Evolutionary conservation across 2,329 filamentous ascomycete species (phyloP).

Genomic region (Colletotrichum sp.): DNA sequence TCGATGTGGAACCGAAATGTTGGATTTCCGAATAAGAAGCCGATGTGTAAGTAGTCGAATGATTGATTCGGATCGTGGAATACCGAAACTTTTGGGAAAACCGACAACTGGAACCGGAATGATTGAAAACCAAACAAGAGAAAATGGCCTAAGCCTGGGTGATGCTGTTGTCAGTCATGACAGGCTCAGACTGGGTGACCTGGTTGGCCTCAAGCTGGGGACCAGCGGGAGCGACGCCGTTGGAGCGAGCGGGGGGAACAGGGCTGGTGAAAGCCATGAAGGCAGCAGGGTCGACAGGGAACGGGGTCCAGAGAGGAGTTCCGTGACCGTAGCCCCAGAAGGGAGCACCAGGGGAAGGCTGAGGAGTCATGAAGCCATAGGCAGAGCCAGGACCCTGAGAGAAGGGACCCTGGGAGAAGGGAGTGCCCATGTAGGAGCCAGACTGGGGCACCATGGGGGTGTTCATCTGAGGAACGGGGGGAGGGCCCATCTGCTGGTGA

Average conservation of each 20-base stretch:
- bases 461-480: neutral
- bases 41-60: neutral
- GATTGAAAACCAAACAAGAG: neutral
- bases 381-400: slow-evolving; percentile 10
- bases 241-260: neutral
- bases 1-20: neutral
- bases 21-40: neutral
- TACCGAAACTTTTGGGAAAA: neutral
- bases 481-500: neutral
- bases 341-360: slow-evolving; percentile 4
- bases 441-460: slow-evolving; percentile 3
- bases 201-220: neutral
- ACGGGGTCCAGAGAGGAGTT: slow-evolving; percentile 19
- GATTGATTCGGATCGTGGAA: neutral
- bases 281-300: neutral
- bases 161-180: neutral
- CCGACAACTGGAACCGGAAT: neutral
- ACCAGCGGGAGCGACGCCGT: neutral
- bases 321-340: slow-evolving; percentile 19
- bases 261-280: slow-evolving; percentile 12
- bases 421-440: neutral
- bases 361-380: slow-evolving; percentile 8
- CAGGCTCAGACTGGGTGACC: slow-evolving; percentile 17
- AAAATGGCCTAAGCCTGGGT: neutral
- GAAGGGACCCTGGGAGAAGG: slow-evolving; percentile 3